Evolutionary conservation across 495 filamentous ascomycete genomes (phyloP).

Genomic region (Hypoxylon fragiforme): DNA sequence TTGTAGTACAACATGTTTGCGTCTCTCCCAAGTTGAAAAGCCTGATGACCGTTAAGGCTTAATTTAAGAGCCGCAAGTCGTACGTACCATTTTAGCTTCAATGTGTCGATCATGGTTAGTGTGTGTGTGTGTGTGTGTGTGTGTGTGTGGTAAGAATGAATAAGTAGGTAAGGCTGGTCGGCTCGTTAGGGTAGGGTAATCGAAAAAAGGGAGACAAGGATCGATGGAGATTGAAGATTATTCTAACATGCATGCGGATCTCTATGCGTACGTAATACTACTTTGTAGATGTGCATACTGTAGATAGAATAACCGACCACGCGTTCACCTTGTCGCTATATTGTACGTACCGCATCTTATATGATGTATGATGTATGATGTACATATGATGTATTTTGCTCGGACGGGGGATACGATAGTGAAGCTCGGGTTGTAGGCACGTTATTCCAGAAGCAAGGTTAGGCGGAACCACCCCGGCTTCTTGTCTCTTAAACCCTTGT

Average conservation of each 20-base stretch:
- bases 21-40: neutral
- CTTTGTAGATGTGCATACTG: no score
- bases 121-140: no score
- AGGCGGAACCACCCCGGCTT: conserved; percentile 19
- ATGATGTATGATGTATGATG: no score
- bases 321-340: neutral
- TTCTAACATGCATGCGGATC: no score
- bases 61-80: conserved; percentile 5
- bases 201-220: neutral
- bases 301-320: neutral
- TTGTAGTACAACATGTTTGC: conserved; percentile 1
- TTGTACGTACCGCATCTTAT: no score
- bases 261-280: no score
- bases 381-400: no score
- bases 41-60: neutral
- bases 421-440: conserved; percentile 25
- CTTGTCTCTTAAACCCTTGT: conserved; percentile 18
- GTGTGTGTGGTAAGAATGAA: no score
- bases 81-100: neutral
- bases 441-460: conserved; percentile 34
- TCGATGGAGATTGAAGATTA: no score
- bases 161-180: conserved; percentile 2
- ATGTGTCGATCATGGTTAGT: conserved; percentile 1
- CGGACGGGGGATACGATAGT: conserved; percentile 10
- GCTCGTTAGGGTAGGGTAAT: neutral